Percentiles rank a stretch among this genome's conserved stretches.
phyloP scores from a whole-genome alignment of 768 basidiomycete species.

The Podaxis rugospora region DNA sequence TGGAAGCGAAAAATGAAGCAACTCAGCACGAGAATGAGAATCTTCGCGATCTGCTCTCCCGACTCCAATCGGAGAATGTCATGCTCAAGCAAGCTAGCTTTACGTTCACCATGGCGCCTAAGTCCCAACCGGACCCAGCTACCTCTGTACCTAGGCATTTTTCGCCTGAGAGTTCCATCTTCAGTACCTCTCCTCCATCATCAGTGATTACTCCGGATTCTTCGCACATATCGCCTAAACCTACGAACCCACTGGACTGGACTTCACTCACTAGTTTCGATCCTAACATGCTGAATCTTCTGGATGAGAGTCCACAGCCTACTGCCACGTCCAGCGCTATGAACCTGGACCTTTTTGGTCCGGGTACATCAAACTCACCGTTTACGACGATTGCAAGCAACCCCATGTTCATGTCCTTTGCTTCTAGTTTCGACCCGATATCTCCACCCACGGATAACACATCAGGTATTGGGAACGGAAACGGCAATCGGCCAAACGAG shows the following conservation, averaged over 20 bases:
- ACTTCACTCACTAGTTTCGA: conserved; percentile 68
- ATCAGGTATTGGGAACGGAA: background rate
- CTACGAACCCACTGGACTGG: conserved; percentile 53
- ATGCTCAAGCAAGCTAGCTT: conserved; percentile 77
- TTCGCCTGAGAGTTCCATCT: conserved; percentile 16
- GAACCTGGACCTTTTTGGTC: conserved; percentile 58
- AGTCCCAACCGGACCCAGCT: conserved; percentile 11
- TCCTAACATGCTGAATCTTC: conserved; percentile 55
- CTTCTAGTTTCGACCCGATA: conserved; percentile 48
- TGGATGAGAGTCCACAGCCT: conserved; percentile 56
- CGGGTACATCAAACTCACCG: conserved; percentile 40
- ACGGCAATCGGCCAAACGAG: background rate
- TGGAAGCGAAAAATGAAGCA: conserved; percentile 77
- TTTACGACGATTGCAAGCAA: conserved; percentile 83
- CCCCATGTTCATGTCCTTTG: conserved; percentile 82
- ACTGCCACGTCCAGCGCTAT: conserved; percentile 55
- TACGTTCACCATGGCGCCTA: conserved; percentile 69
- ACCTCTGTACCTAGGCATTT: conserved; percentile 11
- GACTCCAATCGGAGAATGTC: conserved; percentile 85
- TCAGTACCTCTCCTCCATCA: conserved; percentile 23
- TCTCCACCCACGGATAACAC: conserved; percentile 20
- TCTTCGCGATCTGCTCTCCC: conserved; percentile 76
- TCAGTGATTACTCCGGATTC: conserved; percentile 27
- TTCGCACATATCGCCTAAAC: conserved; percentile 28
- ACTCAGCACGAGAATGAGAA: conserved; percentile 82